phyloP scores from a whole-genome alignment of 2,329 filamentous ascomycete genomes.

The Ophiostoma quercus region DNA sequence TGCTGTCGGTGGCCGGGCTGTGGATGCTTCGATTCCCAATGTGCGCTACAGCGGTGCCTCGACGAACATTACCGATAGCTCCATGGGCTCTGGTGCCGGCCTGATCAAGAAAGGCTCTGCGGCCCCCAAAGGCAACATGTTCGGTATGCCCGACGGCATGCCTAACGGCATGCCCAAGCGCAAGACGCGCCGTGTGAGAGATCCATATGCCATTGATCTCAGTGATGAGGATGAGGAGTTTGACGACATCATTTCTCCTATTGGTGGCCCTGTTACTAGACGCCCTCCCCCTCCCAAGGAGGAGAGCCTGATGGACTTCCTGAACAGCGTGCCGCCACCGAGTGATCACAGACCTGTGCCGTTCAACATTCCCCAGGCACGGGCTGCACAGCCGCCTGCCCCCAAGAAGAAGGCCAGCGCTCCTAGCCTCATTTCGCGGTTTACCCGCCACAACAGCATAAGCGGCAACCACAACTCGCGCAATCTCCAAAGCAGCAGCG shows the following conservation, averaged over 20 bases:
- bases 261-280: conserved; percentile 32
- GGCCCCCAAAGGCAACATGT: background rate
- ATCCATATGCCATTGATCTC: conserved; percentile 89
- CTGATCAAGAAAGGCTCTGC: conserved; percentile 44
- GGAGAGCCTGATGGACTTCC: conserved; percentile 68
- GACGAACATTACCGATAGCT: conserved; percentile 57
- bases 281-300: conserved; percentile 46
- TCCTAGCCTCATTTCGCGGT: conserved; percentile 56
- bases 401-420: conserved; percentile 62
- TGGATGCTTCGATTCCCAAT: conserved; percentile 54
- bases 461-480: conserved; percentile 23
- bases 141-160: conserved; percentile 49
- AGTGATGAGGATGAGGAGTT: conserved; percentile 58
- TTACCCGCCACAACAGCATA: conserved; percentile 37
- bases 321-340: conserved; percentile 64
- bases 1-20: conserved; percentile 50
- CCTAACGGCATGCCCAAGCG: conserved; percentile 61
- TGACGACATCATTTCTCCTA: conserved; percentile 31
- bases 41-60: conserved; percentile 54
- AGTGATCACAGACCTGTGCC: conserved; percentile 41
- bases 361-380: conserved; percentile 35
- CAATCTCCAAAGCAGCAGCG: conserved; percentile 23
- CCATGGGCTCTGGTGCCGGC: conserved; percentile 69
- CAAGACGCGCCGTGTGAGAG: conserved; percentile 71
- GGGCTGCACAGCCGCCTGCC: conserved; percentile 31